Base-by-base conservation (phyloP, 176 grass and related monocot species). In the Triticum urartu region DNA sequence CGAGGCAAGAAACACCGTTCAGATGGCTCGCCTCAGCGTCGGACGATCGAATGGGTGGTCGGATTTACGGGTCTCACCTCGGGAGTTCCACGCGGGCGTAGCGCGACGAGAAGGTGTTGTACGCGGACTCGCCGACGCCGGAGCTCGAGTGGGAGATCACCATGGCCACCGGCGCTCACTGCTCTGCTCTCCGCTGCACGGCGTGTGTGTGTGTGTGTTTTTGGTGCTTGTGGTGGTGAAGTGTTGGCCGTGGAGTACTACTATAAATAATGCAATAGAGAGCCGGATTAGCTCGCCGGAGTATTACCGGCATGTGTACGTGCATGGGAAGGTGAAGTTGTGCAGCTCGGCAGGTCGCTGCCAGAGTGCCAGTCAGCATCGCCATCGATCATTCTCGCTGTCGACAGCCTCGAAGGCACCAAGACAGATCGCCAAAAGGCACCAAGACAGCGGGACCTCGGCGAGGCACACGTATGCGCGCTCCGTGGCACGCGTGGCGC, bases 31-130 rank as follows among this genome's bases (percentile, higher is more conserved):
- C 30, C 43, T 5, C 4, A 0, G 24, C 25, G 40, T 11, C 5
- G 32, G 18, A 21, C 18, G 25, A 26, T 26, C 25, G 25, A 26
- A 26, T 26, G 25, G 47, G 47, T 52, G 48, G 48, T 52, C 13
- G 48, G 5, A 6, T 17, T 18, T 54, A 6, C 5, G 15, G 50
- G 6, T 54, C 1, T 77, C 87, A 92, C 95, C 92, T 89, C 28
- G 95, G 91, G 48, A 95, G 47, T 0, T 65, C 9, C 25, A 65
- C 80, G 9, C 85, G 82, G 50, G 91, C 89, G 79, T 95, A 95
- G 79, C 95, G 89, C 45, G 95, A 92, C 18, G 95, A 91, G 85
- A 93, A 95, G 87, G 86, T 98, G 84, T 33, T 74, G 34, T 64
- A 6, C 10, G 90, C 9, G 64, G 76, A 6, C 13, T 84, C 85